These are phyloP conservation scores for Nakazawaea wickerhamii DNA, from an alignment of 805 yeast species.

Conservation along the genomic window DNA sequence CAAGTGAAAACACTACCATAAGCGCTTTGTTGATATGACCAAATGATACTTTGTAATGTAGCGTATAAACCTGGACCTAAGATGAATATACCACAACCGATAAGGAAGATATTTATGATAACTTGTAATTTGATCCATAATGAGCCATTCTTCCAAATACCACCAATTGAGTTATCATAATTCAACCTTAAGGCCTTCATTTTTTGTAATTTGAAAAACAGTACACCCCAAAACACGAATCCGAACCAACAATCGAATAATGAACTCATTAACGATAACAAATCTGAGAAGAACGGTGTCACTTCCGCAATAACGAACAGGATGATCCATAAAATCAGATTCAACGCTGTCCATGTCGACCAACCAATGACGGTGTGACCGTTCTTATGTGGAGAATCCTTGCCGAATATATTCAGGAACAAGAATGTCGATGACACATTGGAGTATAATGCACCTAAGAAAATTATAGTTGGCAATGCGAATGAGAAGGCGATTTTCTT, in stretches of 20 bases:
- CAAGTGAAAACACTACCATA: constrained; percentile 52
- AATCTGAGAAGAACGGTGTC: constrained; percentile 57
- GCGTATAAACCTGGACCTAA: constrained; percentile 58
- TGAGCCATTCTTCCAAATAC: constrained; percentile 25
- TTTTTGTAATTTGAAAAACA: constrained; percentile 41
- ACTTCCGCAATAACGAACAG: constrained; percentile 60
- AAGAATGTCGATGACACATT: constrained; percentile 50
- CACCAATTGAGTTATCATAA: constrained; percentile 21
- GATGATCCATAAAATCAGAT: constrained; percentile 39
- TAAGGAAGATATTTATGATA: constrained; percentile 30
- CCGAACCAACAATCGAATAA: constrained; percentile 65
- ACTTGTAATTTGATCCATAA: constrained; percentile 32
- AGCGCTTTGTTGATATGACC: constrained; percentile 40
- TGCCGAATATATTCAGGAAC: constrained; percentile 39
- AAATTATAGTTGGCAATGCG: constrained; percentile 53
- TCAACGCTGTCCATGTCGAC: constrained; percentile 43
- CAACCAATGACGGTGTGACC: constrained; percentile 48
- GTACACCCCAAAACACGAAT: constrained; percentile 58
- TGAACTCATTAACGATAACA: constrained; percentile 54
- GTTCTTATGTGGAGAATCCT: constrained; percentile 37
- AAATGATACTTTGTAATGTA: constrained; percentile 48
- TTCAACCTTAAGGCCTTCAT: not conserved
- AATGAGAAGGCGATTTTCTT: constrained; percentile 55
- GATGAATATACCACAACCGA: constrained; percentile 45
- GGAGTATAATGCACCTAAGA: constrained; percentile 50